A percentile compares a stretch with the other conserved stretches of the same genome.
These are phyloP conservation scores for Warburgia ugandensis DNA, from an alignment of 164 flowering plant species.

Conservation along the genomic window DNA sequence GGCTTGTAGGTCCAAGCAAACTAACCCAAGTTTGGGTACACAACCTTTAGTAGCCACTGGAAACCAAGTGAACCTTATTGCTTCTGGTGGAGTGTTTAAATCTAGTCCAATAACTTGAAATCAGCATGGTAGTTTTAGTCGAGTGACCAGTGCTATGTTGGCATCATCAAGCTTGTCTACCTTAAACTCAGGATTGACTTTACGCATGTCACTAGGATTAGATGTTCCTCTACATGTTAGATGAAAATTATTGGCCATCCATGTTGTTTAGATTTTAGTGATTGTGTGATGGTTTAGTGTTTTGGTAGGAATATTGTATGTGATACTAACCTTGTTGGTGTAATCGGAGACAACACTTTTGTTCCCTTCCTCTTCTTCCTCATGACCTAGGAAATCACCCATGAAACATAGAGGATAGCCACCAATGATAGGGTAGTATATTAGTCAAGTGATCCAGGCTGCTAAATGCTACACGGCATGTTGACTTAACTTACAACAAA, in stretches of 20 bases:
- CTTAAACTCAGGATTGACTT: slow-evolving; percentile 46
- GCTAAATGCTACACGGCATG: too few relatives aligned
- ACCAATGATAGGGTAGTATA: too few relatives aligned
- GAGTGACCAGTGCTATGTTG: slow-evolving; percentile 42
- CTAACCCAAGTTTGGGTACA: slow-evolving; percentile 39
- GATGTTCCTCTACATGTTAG: slow-evolving; percentile 81
- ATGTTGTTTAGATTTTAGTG: too few relatives aligned
- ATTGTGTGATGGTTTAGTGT: too few relatives aligned
- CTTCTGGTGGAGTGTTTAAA: slow-evolving; percentile 46
- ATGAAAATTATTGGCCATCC: slow-evolving; percentile 88
- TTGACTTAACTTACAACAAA: too few relatives aligned
- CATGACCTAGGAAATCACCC: too few relatives aligned
- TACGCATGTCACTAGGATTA: slow-evolving; percentile 64
- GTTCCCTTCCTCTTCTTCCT: too few relatives aligned
- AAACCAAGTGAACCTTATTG: slow-evolving; percentile 42
- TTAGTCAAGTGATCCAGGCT: too few relatives aligned
- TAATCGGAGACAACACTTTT: too few relatives aligned
- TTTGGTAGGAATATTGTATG: too few relatives aligned
- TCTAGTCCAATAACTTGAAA: slow-evolving; percentile 27
- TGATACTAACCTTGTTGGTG: too few relatives aligned
- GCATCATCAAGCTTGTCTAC: slow-evolving; percentile 48
- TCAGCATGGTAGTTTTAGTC: slow-evolving; percentile 46
- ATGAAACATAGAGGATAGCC: too few relatives aligned
- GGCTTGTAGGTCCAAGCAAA: slow-evolving; percentile 36
- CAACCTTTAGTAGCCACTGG: slow-evolving; percentile 46